A percentile compares a stretch with the other conserved stretches of the same genome.
These are phyloP conservation scores for Boletus rufocinnamomeus DNA, from an alignment of 768 basidiomycete species.

Conservation along the genomic window DNA sequence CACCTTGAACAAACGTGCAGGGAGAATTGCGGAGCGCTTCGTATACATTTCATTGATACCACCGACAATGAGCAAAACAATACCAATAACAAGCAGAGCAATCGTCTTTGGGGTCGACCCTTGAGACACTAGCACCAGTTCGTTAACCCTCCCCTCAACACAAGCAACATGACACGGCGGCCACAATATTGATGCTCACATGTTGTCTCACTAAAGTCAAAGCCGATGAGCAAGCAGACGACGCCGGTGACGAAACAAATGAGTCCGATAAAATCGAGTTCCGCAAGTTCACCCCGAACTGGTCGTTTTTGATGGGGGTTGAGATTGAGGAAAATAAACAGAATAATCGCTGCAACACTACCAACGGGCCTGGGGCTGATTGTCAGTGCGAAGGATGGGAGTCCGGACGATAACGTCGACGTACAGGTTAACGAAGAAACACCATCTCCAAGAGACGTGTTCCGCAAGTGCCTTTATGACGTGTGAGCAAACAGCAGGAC, in stretches of 20 bases:
- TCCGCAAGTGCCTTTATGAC: constrained; percentile 58
- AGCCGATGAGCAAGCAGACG: constrained; percentile 69
- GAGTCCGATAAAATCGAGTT: constrained; percentile 76
- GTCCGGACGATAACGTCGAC: constrained; percentile 17
- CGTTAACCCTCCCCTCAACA: background rate
- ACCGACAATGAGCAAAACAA: constrained; percentile 50
- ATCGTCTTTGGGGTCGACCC: constrained; percentile 66
- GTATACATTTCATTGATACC: constrained; percentile 64
- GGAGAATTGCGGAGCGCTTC: constrained; percentile 66
- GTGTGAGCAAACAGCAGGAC: constrained; percentile 4
- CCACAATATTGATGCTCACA: constrained; percentile 46
- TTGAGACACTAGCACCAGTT: constrained; percentile 22
- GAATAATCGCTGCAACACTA: constrained; percentile 57
- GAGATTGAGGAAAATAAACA: constrained; percentile 78
- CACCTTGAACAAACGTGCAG: constrained; percentile 74
- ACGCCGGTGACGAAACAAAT: constrained; percentile 62
- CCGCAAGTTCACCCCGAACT: constrained; percentile 54
- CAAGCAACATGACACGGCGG: background rate
- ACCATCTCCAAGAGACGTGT: constrained; percentile 83
- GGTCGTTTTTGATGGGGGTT: constrained; percentile 68
- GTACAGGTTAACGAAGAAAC: constrained; percentile 77
- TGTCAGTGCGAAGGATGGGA: background rate
- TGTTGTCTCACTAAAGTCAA: constrained; percentile 65
- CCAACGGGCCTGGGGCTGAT: constrained; percentile 62
- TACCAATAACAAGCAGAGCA: constrained; percentile 59